Conservation (phyloP, 306 rosid genomes). For the Dalbergia oliveri region DNA sequence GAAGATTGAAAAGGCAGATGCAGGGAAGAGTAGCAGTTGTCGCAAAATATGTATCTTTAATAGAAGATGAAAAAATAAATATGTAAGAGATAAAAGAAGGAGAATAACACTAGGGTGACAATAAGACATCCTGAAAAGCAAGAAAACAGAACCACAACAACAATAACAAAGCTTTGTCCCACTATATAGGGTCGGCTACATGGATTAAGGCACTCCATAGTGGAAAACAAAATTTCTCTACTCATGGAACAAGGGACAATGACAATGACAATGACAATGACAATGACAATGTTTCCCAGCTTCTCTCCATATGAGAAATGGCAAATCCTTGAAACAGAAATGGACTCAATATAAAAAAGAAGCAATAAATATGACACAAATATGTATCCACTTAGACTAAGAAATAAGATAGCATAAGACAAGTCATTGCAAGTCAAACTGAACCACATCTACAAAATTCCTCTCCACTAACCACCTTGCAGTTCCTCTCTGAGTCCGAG, state of each 20-base stretch:
- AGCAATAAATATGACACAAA: conserved; percentile 16
- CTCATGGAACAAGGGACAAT: not conserved
- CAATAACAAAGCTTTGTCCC: no score
- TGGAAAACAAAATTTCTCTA: no score
- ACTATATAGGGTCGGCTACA: no score
- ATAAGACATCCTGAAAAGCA: conserved; percentile 8
- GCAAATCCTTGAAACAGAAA: conserved; percentile 17
- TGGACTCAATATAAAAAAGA: conserved; percentile 6
- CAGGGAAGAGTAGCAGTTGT: conserved; percentile 1
- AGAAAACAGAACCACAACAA: not conserved
- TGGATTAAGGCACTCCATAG: no score
- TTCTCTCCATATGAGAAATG: conserved; percentile 17
- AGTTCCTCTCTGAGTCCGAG: not conserved
- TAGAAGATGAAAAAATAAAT: not conserved
- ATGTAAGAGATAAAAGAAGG: not conserved
- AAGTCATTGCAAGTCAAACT: not conserved
- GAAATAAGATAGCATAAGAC: conserved; percentile 3
- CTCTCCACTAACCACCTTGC: not conserved
- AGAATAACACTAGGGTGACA: not conserved
- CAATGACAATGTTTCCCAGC: conserved; percentile 7
- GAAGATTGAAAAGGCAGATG: conserved; percentile 14
- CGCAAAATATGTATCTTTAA: not conserved
- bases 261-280: not conserved
- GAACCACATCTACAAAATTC: conserved; percentile 3
- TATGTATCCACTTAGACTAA: conserved; percentile 6